Percentiles rank a stretch among this genome's conserved stretches.
Evolutionary conservation across 441 rosid species (phyloP).

Genomic region (Populus hybrid): DNA sequence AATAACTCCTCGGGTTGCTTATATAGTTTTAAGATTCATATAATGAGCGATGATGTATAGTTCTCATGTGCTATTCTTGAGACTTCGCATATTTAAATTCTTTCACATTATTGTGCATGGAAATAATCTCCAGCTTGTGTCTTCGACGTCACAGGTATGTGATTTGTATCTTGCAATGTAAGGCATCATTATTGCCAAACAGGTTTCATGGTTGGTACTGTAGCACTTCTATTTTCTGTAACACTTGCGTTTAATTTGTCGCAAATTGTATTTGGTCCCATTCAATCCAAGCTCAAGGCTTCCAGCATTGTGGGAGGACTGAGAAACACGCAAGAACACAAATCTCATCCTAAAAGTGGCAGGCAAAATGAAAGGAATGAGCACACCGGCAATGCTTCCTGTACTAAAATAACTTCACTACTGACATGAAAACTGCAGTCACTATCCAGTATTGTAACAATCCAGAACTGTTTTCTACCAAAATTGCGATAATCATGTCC

Average conservation of each 20-base stretch:
- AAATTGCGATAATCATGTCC: no score
- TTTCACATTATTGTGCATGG: not conserved
- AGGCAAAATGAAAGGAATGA: not conserved
- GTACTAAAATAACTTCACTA: no score
- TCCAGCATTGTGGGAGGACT: not conserved
- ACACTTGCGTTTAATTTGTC: not conserved
- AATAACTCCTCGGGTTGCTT: not conserved
- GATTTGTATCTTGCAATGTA: constrained; percentile 4
- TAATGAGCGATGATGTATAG: constrained; percentile 12
- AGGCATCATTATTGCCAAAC: not conserved
- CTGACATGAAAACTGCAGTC: no score
- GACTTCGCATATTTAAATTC: not conserved
- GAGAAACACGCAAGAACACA: not conserved
- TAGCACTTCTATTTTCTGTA: not conserved
- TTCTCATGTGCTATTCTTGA: not conserved
- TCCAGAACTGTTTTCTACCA: no score
- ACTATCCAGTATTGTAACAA: no score
- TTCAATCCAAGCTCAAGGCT: not conserved
- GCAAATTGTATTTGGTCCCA: not conserved
- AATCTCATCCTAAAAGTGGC: not conserved
- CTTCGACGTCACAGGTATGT: not conserved
- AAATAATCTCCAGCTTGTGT: not conserved
- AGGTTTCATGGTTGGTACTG: not conserved
- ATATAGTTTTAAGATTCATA: not conserved
- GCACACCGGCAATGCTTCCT: no score